Evolutionary conservation across 345 rosid genomes (phyloP), one percentile per base, ranked within the genome.

Genomic region (Salix suchowensis): DNA sequence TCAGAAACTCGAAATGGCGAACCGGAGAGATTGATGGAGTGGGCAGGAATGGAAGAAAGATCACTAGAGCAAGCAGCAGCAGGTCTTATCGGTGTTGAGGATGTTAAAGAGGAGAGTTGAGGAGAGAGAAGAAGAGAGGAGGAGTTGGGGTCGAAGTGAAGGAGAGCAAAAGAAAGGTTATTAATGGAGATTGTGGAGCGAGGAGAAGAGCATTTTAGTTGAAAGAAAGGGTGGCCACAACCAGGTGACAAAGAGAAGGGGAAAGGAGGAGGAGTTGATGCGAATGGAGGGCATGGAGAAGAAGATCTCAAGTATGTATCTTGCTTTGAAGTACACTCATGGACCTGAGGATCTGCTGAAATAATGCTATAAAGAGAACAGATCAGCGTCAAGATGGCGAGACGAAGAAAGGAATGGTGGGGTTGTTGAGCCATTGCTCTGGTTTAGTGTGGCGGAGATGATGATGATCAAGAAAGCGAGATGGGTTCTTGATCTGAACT

Each of bases 151-250:
- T 87, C 79, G 81, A 75, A 89, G 18, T 15, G 79, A 55, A 88
- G 86, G 75, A 92, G 79, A 67, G 91, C 68, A 76, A 91, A 92
- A 65, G 94, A 74, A 77, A 90, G 73, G 77, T 86, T 83, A 80
- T 91, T 89, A 48, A 94, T 84, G 80, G 93, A 78, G 85, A 94
- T 78, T 71, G 77, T 76, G 54, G 98, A 85, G 85, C 74, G 83
- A 32, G 97, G 88, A 13, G 86, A 78, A 11, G 88, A 76, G 89
- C 98, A 94, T 77, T 86, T 88, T 76, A 94, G 80, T 61, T 80
- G 87, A 84, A 94, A 94, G 34, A 82, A 77, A 2, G 98, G 98
- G 78, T 94, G 98, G 70, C 97, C 97, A 67, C 92, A 88, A 18
- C 97, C 97, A 0, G 91, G 85, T 4, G 89, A 80, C 1, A 83